Percentiles rank a stretch among this genome's conserved stretches.
Evolutionary conservation across 768 basidiomycete genomes (phyloP).

Genomic region (Mycena albidolilacea): DNA sequence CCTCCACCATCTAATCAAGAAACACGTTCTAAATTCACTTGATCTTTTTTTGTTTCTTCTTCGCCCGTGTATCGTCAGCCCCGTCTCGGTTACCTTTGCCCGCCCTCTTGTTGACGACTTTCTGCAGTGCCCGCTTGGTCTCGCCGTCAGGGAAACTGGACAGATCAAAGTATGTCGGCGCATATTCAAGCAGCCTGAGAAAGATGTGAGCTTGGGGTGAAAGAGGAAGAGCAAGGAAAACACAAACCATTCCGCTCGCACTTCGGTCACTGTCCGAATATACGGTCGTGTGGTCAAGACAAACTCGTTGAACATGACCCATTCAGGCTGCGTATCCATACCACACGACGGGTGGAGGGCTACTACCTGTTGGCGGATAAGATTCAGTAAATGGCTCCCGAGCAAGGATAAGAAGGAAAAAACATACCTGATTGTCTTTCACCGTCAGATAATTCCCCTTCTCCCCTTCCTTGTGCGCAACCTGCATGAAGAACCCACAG

Average conservation of each 20-base stretch:
- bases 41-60: slow-evolving; percentile 53
- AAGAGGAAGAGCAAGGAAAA: not conserved
- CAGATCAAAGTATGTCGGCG: slow-evolving; percentile 79
- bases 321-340: slow-evolving; percentile 89
- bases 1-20: not conserved
- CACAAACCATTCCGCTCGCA: slow-evolving; percentile 87
- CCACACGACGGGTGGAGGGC: slow-evolving; percentile 90
- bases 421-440: slow-evolving; percentile 91
- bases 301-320: slow-evolving; percentile 96
- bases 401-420: not conserved
- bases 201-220: slow-evolving; percentile 4
- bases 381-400: not conserved
- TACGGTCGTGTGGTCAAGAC: slow-evolving; percentile 91
- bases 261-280: slow-evolving; percentile 92
- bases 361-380: slow-evolving; percentile 63
- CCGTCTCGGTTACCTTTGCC: slow-evolving; percentile 53
- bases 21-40: slow-evolving; percentile 9
- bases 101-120: slow-evolving; percentile 66
- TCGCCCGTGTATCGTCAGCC: slow-evolving; percentile 45
- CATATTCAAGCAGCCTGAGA: slow-evolving; percentile 75
- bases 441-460: slow-evolving; percentile 91
- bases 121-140: slow-evolving; percentile 75
- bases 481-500: slow-evolving; percentile 98
- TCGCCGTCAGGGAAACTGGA: slow-evolving; percentile 76
- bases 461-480: slow-evolving; percentile 95